Base-by-base conservation (phyloP, 1,284 basidiomycete species). In the Ganoderma lucidum region DNA sequence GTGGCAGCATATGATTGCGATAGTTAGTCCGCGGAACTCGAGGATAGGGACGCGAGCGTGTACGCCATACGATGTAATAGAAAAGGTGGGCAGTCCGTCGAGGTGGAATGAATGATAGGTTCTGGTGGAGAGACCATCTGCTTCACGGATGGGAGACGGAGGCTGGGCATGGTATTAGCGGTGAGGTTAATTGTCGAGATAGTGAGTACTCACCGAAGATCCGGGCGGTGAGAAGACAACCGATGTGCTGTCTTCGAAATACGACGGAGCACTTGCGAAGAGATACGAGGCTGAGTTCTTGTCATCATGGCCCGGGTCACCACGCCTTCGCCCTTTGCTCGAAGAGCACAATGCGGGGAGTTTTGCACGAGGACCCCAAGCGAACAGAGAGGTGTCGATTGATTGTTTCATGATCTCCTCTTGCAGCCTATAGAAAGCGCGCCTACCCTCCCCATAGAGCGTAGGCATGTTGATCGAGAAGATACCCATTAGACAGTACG, bases 321-420 rank as follows among this genome's bases (percentile, higher is more conserved):
- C 30, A 12, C 53, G 30, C 15, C 30, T 56, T 30, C 48, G 23
- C 9, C n/a, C 3, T 8, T 9, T 28, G 14, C 32, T 30, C 14
- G 32, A 56, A 32, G 53, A 17, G 53, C 53, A 56, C 6, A 56
- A 35, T 1, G 53, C 15, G 4, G 53, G 53, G 2, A 56, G 53
- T 56, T 60, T 60, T 14, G 23, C 59, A 60, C 59, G 23, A 42
- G 35, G 10, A 14, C 63, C 64, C 64, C 64, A 65, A n/a, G 55
- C 64, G n/a, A 65, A 59, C 41, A 65, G 30, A 23, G 64, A 58
- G 8, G 42, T 44, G 42, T 65, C 55, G 30, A 45, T 41, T 6
- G 23, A 37, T 42, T 65, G 64, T 42, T 56, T 58, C 23, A 59
- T 42, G 28, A 65, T 39, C 41, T 65, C 64, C 53, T 58, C 55